Conservation (phyloP, 75 land plant genomes). For the Sequoia sempervirens region DNA sequence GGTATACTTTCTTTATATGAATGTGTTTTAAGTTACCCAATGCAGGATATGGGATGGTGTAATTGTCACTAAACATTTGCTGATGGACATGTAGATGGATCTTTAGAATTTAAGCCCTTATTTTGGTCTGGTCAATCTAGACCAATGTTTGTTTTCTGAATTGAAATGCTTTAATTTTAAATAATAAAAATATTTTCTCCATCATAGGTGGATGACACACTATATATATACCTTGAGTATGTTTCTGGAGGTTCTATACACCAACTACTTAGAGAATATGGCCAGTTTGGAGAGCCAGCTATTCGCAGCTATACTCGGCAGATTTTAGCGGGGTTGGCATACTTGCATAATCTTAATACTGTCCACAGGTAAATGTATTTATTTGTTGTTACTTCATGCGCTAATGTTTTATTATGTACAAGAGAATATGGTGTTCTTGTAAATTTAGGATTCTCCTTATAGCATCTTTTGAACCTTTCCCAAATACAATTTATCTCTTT, state of each 20-base stretch:
- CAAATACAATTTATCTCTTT: not conserved
- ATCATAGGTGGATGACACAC: slow-evolving; percentile 55
- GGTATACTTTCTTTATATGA: not conserved
- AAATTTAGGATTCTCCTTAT: not conserved
- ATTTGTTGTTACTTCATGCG: not conserved
- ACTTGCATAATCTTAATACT: slow-evolving; percentile 74
- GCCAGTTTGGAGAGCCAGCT: slow-evolving; percentile 80
- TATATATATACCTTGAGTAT: slow-evolving; percentile 89
- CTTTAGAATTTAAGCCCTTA: not conserved
- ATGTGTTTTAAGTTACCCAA: not conserved
- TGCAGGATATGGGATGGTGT: not conserved
- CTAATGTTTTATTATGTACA: not conserved
- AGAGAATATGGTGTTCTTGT: not conserved
- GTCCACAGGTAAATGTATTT: slow-evolving; percentile 72
- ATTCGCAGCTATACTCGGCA: slow-evolving; percentile 79
- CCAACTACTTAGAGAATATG: slow-evolving; percentile 87
- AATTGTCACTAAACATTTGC: not conserved
- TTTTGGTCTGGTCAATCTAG: not conserved
- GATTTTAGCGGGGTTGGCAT: slow-evolving; percentile 84
- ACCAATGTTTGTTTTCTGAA: not conserved
- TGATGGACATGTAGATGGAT: not conserved
- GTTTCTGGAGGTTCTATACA: slow-evolving; percentile 95
- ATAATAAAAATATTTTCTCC: not conserved
- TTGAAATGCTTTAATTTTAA: not conserved
- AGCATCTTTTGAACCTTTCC: not conserved